A percentile compares a stretch with the other conserved stretches of the same genome.
These are phyloP conservation scores for Camelina laxa DNA, from an alignment of 345 rosid species.

Conservation along the genomic window DNA sequence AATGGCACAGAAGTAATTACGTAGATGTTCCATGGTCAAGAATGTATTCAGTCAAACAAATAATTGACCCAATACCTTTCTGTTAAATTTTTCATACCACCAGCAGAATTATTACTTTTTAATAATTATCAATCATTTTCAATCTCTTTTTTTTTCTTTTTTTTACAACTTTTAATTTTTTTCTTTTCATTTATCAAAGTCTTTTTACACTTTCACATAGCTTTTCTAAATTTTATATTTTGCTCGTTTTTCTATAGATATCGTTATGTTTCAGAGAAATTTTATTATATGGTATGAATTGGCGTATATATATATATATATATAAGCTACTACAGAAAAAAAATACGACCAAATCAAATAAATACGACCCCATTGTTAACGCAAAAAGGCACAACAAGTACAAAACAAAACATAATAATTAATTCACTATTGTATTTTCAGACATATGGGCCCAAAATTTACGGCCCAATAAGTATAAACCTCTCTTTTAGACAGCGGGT, in stretches of 20 bases:
- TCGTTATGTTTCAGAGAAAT: neutral
- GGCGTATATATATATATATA: neutral
- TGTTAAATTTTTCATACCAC: conserved; percentile 11
- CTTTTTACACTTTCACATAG: neutral
- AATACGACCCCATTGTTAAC: conserved; percentile 10
- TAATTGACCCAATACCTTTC: conserved; percentile 16
- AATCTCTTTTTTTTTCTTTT: neutral
- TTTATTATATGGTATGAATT: neutral
- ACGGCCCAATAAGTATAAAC: conserved; percentile 42
- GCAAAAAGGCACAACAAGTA: conserved; percentile 7
- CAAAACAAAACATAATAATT: conserved; percentile 19
- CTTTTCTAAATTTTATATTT: conserved; percentile 2
- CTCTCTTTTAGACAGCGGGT: conserved; percentile 18
- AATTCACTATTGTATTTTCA: neutral
- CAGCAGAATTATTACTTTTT: conserved; percentile 34
- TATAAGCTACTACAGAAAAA: neutral
- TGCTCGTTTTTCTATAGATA: neutral
- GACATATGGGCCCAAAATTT: conserved; percentile 35
- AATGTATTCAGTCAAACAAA: conserved; percentile 34
- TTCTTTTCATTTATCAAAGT: neutral
- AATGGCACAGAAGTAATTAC: neutral
- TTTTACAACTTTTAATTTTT: neutral
- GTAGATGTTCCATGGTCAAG: neutral
- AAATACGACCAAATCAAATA: neutral
- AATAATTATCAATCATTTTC: conserved; percentile 40